These are phyloP conservation scores for Syzygium syzygioides DNA, from an alignment of 441 rosid species.

Conservation along the genomic window DNA sequence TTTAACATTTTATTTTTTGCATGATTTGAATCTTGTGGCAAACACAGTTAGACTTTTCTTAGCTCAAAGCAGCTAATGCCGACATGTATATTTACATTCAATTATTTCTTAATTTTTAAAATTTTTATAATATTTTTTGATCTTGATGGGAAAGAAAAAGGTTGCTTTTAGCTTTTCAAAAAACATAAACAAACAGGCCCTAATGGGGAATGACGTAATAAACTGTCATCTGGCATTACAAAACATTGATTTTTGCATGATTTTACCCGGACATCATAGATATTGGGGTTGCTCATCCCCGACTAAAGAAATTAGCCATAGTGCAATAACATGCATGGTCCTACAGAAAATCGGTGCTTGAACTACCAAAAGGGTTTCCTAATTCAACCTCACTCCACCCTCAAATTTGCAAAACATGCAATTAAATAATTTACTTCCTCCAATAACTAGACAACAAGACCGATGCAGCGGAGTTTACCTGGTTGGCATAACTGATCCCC, in stretches of 20 bases:
- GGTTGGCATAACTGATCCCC: slow-evolving; percentile 99
- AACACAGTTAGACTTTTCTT: neutral
- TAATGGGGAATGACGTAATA: neutral
- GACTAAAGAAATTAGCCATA: neutral
- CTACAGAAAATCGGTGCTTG: neutral
- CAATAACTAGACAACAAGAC: neutral
- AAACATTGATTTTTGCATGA: neutral
- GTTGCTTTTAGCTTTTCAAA: neutral
- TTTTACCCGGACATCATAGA: neutral
- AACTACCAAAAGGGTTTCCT: neutral
- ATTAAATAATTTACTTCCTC: neutral
- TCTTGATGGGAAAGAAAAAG: neutral
- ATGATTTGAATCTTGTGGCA: neutral
- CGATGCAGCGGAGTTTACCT: slow-evolving; percentile 33
- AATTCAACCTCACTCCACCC: neutral
- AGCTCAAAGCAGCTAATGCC: neutral
- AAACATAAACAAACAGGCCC: neutral
- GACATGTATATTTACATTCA: neutral
- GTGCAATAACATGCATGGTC: neutral
- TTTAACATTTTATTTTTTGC: neutral
- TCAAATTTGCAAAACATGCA: neutral
- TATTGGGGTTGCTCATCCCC: neutral
- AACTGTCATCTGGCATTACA: neutral
- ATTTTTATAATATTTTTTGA: neutral
- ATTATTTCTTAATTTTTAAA: neutral